Evolutionary conservation across 1,139 yeast species (phyloP), one percentile per base, ranked within the genome.

Genomic region (Taiozyma sp.): DNA sequence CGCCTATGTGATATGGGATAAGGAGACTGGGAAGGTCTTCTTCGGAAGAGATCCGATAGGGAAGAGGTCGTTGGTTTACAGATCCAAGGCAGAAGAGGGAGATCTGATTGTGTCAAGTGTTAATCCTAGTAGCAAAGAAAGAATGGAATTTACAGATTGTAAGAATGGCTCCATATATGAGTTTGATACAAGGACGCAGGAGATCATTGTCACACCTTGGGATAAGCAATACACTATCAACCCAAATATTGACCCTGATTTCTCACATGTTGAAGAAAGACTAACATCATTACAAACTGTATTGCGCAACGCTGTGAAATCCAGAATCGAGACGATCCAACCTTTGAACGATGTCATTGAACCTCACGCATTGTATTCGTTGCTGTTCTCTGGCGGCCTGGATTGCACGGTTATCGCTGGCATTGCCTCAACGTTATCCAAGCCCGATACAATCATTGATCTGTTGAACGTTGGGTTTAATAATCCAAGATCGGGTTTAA

Each of bases 391-490:
- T 43, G 99, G 99, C 1, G 99, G 99, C 0, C 72, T 93, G 10
- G 99, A 93, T 62, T 93, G 99, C 65, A 86, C 97, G 0, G 70
- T 93, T 1, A 62, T 93, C 14, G 91, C 96, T 23, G 72, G 75
- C 19, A 38, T 71, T 48, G 52, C 70, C 60, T 68, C 77, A 52
- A 46, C 55, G 47, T 16, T 62, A 40, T 51, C 68, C 29, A n/a
- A 47, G 6, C 45, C 53, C 0, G 66, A 61, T 4, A 64, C 70
- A 1, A 59, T 59, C 0, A 72, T 86, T 9, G 97, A 93, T 65
- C 72, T 93, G n/a, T 65, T 95, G n/a, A 92, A 93, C 51, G 99
- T 95, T 4, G 96, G 96, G 0, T 93, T 93, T 68, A 93, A 88
- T 57, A 93, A 92, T 60, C 93, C 92, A n/a, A 75, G 99, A 51